Base-by-base conservation (phyloP, 2,329 filamentous ascomycete species). In the Zasmidium cellare region DNA sequence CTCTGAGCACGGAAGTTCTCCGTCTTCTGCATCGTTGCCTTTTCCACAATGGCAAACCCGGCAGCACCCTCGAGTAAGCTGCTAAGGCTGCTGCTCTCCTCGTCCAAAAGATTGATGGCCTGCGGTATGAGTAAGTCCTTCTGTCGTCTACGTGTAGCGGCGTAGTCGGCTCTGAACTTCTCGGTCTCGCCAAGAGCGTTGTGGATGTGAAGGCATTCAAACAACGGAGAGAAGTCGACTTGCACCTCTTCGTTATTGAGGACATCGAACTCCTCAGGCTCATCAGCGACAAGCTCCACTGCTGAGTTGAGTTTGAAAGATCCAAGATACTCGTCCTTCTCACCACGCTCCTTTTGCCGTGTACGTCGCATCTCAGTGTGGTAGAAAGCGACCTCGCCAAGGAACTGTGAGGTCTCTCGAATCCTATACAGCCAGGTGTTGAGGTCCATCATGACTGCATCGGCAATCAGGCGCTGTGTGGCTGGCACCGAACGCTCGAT, bases 361-460 rank as follows among this genome's bases (percentile, higher is more conserved):
- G 86, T 85, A 62, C 93, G 85, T 46, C 94, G 86, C 71, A 96
- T 84, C 67, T 97, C 90, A 0, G 94, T 99, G 70, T 97, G 92
- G 70, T 96, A 97, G 71, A 99, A 96, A 3, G 94, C 92, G 6
- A 99, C 91, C 73, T 99, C 94, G 3, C 94, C 94, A 7, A 99
- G 78, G 63, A 96, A 97, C 67, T 97, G 93, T 1, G 94, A 97
- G 18, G 92, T 96, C 74, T 99, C 94, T 68, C 94, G 87, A 62
- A 99, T 96, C 20, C 91, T 87, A 70, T 89, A 99, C 9, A 99
- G 81, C 94, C 94, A 99, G 0, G 92, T 97, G 71, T 97, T 97
- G 55, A 99, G 77, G 75, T 99, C 94, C 1, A 86, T 89, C 91
- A 97, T 97, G 65, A 99, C 94, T 14, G 92, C 92, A 75, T 97